Conservation (phyloP, 2,329 filamentous ascomycete genomes). For the Huntiella savannae region DNA sequence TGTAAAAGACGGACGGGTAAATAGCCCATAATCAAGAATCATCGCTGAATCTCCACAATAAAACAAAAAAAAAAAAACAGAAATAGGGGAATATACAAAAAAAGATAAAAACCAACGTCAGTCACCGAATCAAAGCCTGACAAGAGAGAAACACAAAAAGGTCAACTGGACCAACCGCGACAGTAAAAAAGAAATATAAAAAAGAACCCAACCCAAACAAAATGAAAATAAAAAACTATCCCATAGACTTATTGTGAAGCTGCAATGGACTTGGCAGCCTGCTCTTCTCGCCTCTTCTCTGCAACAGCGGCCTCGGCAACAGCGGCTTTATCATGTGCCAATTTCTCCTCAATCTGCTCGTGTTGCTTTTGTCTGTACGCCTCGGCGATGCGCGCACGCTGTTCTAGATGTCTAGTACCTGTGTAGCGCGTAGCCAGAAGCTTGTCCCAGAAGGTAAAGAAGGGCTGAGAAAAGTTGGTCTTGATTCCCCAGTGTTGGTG, state of each 20-base stretch:
- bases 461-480: constrained; percentile 77
- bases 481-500: constrained; percentile 99
- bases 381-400: constrained; percentile 6
- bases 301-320: background rate
- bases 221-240: background rate
- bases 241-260: too few relatives aligned
- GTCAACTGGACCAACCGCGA: background rate
- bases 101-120: background rate
- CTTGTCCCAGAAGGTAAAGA: constrained; percentile 90
- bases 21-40: background rate
- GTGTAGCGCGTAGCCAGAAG: constrained; percentile 68
- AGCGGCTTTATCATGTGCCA: constrained; percentile 2
- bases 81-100: constrained; percentile 1
- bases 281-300: constrained; percentile 1
- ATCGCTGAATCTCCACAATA: background rate
- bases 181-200: constrained; percentile 6
- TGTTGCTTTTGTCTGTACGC: constrained; percentile 5
- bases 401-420: constrained; percentile 30
- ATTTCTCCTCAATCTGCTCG: background rate
- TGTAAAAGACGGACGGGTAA: background rate
- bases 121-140: background rate
- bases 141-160: constrained; percentile 1
- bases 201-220: background rate
- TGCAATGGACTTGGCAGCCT: background rate
- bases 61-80: constrained; percentile 1